Evolutionary conservation across 2,329 filamentous ascomycete species (phyloP), one percentile per base, ranked within the genome.

Genomic region (Neopestalotiopsis clavispora): DNA sequence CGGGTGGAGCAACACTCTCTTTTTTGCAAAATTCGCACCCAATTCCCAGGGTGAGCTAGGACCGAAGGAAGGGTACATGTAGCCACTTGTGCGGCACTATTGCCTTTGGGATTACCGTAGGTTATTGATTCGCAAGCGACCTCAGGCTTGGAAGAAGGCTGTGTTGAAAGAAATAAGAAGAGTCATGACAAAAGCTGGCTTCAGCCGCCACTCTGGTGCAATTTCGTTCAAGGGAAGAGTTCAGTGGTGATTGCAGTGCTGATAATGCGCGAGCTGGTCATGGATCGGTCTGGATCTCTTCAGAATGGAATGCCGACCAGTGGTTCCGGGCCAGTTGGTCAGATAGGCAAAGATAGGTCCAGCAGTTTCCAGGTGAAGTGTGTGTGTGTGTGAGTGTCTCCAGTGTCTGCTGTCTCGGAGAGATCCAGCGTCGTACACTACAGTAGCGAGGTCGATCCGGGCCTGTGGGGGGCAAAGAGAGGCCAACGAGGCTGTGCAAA

Each of bases 401-500:
- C 23, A 28, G 23, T 49, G 14, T 20, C 57, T 66, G 63, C 45
- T 28, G 38, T 17, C n/a, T 52, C 45, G 45, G 45, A 52, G 45
- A 52, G 45, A 52, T 20, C 45, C 45, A n/a, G 45, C 17, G n/a
- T 52, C 45, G 45, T 52, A 52, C 45, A 52, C n/a, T 20, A n/a
- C 45, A 52, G 45, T 20, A n/a, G 45, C 14, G 45, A 52, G 45
- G 45, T 17, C 45, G 45, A 52, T 52, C 45, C 45, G 45, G 45
- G 45, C 45, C 45, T 52, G 56, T 66, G 67, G 20, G 57, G 65
- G 68, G 63, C 56, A 61, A 38, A 34, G 17, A 40, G 73, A 75
- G 73, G 74, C 75, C 75, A 76, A 76, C 66, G 74, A 67, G 75
- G 75, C 75, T 75, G 71, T 76, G 73, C 71, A 69, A 67, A 67